phyloP scores from a whole-genome alignment of 2,329 filamentous ascomycete genomes.

The Akanthomyces dipterigenus region DNA sequence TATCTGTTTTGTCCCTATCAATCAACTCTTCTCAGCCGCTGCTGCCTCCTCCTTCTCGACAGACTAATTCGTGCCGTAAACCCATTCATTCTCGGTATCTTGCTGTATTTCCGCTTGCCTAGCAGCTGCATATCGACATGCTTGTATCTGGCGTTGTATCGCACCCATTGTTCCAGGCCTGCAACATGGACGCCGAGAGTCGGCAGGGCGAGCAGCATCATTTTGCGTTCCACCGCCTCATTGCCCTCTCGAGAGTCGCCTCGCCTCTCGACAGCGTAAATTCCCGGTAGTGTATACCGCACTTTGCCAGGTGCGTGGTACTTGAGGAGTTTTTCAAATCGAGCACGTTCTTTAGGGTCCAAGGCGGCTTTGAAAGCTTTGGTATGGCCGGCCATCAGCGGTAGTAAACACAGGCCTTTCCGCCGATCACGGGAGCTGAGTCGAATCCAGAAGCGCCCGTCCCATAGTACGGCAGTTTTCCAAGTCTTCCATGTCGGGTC shows the following conservation, averaged over 20 bases:
- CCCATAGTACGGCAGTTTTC: slow-evolving; percentile 38
- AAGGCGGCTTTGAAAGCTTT: slow-evolving; percentile 44
- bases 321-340: slow-evolving; percentile 38
- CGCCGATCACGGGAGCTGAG: slow-evolving; percentile 35
- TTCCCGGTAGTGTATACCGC: slow-evolving; percentile 47
- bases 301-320: slow-evolving; percentile 48
- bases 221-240: neutral
- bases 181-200: slow-evolving; percentile 43
- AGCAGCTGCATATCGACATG: slow-evolving; percentile 39
- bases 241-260: neutral
- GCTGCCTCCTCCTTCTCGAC: neutral
- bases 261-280: slow-evolving; percentile 38
- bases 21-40: neutral
- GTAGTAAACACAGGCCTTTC: slow-evolving; percentile 36
- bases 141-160: slow-evolving; percentile 44
- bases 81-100: neutral
- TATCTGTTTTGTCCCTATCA: neutral
- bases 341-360: slow-evolving; percentile 21
- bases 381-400: slow-evolving; percentile 37
- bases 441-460: slow-evolving; percentile 57
- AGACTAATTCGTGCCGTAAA: neutral
- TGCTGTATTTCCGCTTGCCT: slow-evolving; percentile 14
- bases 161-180: slow-evolving; percentile 40
- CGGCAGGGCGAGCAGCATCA: slow-evolving; percentile 45
- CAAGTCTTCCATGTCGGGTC: slow-evolving; percentile 26